Percentiles rank a stretch among this genome's conserved stretches.
Conservation (phyloP, 2,329 filamentous ascomycete species). For the Aspergillus sp. region DNA sequence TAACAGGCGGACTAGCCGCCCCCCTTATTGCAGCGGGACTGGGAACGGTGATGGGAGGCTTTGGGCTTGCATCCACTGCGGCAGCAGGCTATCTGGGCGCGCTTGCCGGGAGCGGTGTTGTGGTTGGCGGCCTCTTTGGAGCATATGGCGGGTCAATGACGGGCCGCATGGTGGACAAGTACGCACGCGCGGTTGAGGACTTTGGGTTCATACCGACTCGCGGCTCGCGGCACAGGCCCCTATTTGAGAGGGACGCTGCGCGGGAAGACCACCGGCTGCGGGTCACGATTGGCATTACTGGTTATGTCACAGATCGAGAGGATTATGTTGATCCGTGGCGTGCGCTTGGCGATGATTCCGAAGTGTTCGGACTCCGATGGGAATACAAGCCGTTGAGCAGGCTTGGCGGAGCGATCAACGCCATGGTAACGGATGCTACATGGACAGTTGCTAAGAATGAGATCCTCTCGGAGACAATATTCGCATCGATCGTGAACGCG, state of each 20-base stretch:
- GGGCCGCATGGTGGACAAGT: constrained; percentile 78
- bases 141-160: constrained; percentile 82
- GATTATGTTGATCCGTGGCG: constrained; percentile 72
- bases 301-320: constrained; percentile 65
- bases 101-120: constrained; percentile 66
- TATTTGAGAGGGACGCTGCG: constrained; percentile 31
- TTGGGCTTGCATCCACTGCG: constrained; percentile 63
- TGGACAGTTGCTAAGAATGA: constrained; percentile 65
- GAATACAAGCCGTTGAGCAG: constrained; percentile 69
- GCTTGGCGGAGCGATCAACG: constrained; percentile 67
- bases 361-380: constrained; percentile 76
- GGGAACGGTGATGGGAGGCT: constrained; percentile 66
- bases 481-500: constrained; percentile 54
- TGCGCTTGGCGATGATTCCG: constrained; percentile 60
- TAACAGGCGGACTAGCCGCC: constrained; percentile 69
- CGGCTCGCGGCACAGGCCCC: constrained; percentile 40
- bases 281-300: constrained; percentile 72
- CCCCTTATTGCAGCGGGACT: constrained; percentile 70
- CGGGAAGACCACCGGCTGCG: constrained; percentile 58
- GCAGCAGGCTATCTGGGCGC: constrained; percentile 71
- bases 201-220: constrained; percentile 75
- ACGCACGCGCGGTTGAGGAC: constrained; percentile 75
- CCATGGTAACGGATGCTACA: constrained; percentile 68
- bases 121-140: constrained; percentile 80
- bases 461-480: constrained; percentile 62